phyloP scores from a whole-genome alignment of 441 rosid species.

The Euphorbia neoarborescens region DNA sequence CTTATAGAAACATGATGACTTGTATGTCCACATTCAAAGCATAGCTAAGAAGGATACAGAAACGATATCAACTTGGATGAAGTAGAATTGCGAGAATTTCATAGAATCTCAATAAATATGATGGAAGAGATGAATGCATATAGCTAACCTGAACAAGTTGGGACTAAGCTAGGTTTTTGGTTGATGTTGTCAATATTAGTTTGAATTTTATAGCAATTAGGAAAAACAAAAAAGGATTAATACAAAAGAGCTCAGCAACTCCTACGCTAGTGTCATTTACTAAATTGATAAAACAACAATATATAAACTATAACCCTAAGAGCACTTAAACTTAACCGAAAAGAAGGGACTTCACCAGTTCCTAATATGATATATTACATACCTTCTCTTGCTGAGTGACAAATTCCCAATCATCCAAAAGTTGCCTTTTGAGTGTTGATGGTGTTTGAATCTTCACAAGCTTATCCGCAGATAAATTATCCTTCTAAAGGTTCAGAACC shows the following conservation, averaged over 20 bases:
- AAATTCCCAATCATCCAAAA: constrained; percentile 82
- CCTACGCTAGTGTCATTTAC: neutral
- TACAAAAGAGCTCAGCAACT: neutral
- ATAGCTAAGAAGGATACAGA: neutral
- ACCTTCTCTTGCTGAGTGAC: constrained; percentile 83
- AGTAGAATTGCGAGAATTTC: neutral
- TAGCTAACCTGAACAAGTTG: neutral
- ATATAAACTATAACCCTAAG: neutral
- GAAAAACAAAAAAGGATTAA: neutral
- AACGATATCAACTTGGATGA: neutral
- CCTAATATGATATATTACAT: neutral
- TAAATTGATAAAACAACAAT: neutral
- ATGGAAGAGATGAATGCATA: neutral
- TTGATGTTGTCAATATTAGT: neutral
- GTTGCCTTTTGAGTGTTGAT: constrained; percentile 67
- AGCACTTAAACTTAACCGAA: neutral
- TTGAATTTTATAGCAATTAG: neutral
- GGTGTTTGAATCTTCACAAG: constrained; percentile 79
- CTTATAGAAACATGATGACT: neutral
- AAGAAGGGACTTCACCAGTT: neutral
- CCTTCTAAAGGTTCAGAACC: constrained; percentile 45
- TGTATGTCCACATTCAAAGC: neutral
- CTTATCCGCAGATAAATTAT: constrained; percentile 54
- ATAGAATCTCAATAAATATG: neutral
- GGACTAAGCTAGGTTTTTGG: neutral